phyloP scores from a whole-genome alignment of 495 filamentous ascomycete species.

The Sabuloglossum arenarium region DNA sequence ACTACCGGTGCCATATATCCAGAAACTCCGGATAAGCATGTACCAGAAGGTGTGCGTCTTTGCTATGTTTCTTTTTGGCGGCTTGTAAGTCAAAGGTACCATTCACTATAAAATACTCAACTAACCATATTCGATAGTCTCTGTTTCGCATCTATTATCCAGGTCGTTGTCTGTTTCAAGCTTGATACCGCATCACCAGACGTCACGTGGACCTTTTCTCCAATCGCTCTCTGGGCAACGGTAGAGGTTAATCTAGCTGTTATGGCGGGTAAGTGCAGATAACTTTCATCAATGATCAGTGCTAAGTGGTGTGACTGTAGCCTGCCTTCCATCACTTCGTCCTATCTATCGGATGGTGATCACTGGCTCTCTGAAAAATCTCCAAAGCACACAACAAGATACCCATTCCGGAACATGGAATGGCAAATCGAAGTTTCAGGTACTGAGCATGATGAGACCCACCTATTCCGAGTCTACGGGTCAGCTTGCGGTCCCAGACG shows the following conservation, averaged over 20 bases:
- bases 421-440: neutral
- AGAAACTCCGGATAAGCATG: neutral
- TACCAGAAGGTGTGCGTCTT: neutral
- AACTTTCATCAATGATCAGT: neutral
- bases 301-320: neutral
- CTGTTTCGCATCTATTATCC: neutral
- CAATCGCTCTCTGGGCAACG: slow-evolving; percentile 8
- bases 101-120: neutral
- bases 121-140: neutral
- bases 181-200: slow-evolving; percentile 5
- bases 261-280: slow-evolving; percentile 7
- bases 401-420: neutral
- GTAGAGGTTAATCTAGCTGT: slow-evolving; percentile 10
- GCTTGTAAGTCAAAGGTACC: neutral
- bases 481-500: neutral
- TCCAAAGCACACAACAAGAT: neutral
- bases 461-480: neutral
- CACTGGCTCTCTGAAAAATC: neutral
- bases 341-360: slow-evolving; percentile 8
- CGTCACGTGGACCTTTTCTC: slow-evolving; percentile 8
- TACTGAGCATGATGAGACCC: neutral
- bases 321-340: slow-evolving; percentile 10
- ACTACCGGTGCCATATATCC: slow-evolving; percentile 6
- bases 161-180: slow-evolving; percentile 1
- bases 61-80: slow-evolving; percentile 1